Evolutionary conservation across 352 stramenopile genomes (phyloP), one percentile per base, ranked within the genome.

Genomic region (Pythium phragmitis): DNA sequence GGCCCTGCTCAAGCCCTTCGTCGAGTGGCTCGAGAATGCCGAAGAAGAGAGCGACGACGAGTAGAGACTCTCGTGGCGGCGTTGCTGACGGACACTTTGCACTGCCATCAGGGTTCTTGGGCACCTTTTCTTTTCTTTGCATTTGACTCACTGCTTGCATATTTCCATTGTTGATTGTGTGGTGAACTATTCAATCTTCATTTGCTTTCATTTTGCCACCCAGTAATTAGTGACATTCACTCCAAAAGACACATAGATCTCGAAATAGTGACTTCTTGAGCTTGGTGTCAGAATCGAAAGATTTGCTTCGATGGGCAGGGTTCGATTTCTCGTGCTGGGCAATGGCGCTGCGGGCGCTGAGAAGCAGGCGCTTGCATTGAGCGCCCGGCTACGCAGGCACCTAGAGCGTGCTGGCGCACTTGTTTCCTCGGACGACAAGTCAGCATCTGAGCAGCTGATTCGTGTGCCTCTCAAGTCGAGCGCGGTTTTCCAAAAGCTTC

Each of bases 21-120:
- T 99, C 45, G 94, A 97, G 56, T 99, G 97, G 97, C 89, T 99
- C 34, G 87, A 98, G 83, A 98, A 99, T 76, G 94, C 92, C 45
- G 91, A 97, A 62, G 91, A 97, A 48, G 91, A 97, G 64, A 94
- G 91, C 46, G 85, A 90, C 43, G 87, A 88, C 57, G 73, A 90
- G 61, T 87, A 86, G 72, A 45, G 42, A 45, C 26, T 28, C 14
- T 23, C 17, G 4, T 21, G 16, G 3, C 42, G 42, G 14, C 42
- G 8, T 23, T 48, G 42, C n/a, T 17, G 42, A 23, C 30, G 6
- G 6, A n/a, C 17, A 19, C 23, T 42, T 39, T 3, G 34, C 34
- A 39, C 2, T 30, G 26, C 26, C 26, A 30, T 30, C 26, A 39
- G 34, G 34, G 34, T 39, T 39, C 34, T 11, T 9, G 11, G 34